phyloP scores from a whole-genome alignment of 306 rosid genomes.

The Benincasa hispida region DNA sequence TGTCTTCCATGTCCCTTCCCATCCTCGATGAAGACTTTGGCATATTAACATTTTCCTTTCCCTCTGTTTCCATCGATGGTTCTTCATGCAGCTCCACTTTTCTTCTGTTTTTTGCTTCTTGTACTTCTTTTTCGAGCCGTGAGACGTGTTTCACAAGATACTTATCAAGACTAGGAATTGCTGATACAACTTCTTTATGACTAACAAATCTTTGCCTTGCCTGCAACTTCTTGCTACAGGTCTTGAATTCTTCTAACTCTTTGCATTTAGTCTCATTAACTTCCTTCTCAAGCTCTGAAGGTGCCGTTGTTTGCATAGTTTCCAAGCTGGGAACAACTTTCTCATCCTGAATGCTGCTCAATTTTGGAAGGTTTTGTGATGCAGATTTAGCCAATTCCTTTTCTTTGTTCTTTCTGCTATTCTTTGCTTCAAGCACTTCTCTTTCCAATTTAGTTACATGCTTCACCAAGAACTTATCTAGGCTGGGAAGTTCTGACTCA shows the following conservation, averaged over 20 bases:
- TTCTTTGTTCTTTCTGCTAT: constrained; percentile 27
- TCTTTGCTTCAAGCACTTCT: constrained; percentile 78
- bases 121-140: constrained; percentile 70
- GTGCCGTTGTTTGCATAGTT: constrained; percentile 13
- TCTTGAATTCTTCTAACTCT: background rate
- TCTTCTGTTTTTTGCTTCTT: constrained; percentile 59
- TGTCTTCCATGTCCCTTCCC: constrained; percentile 20
- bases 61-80: constrained; percentile 21
- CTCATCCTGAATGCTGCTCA: background rate
- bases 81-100: constrained; percentile 17
- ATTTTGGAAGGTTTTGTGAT: no score
- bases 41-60: constrained; percentile 40
- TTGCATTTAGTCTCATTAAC: constrained; percentile 21
- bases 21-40: constrained; percentile 8
- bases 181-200: constrained; percentile 26
- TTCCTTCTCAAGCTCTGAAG: constrained; percentile 29
- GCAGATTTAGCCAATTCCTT: constrained; percentile 5
- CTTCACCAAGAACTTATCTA: constrained; percentile 79
- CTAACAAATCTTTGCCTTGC: constrained; percentile 6
- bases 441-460: constrained; percentile 74
- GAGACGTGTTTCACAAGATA: constrained; percentile 70
- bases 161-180: constrained; percentile 66
- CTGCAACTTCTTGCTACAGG: background rate
- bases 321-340: constrained; percentile 16
- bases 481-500: constrained; percentile 61